Evolutionary conservation across 306 rosid genomes (phyloP).

Genomic region (Quillaja saponaria): DNA sequence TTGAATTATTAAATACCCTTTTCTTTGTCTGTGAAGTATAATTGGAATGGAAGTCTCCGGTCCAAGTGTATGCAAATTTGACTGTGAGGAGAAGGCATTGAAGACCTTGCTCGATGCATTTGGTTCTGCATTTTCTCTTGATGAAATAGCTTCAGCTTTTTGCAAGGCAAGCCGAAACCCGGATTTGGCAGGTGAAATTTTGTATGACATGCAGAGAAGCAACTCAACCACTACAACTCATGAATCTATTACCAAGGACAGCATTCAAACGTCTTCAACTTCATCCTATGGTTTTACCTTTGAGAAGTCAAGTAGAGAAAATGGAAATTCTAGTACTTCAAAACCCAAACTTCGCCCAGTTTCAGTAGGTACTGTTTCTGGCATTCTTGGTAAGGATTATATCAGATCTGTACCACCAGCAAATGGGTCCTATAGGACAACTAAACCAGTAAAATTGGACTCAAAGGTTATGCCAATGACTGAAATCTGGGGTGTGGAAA

Average conservation of each 20-base stretch:
- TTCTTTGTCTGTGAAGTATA: slow-evolving; percentile 5
- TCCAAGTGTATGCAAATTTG: slow-evolving; percentile 25
- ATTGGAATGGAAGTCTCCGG: slow-evolving; percentile 55
- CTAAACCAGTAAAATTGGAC: slow-evolving; percentile 59
- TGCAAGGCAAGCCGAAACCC: slow-evolving; percentile 62
- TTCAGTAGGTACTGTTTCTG: slow-evolving; percentile 69
- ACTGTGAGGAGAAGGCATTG: slow-evolving; percentile 57
- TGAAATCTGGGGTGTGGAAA: slow-evolving; percentile 47
- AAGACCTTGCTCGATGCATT: slow-evolving; percentile 66
- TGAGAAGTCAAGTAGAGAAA: slow-evolving; percentile 37
- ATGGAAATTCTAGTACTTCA: slow-evolving; percentile 26
- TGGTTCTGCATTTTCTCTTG: slow-evolving; percentile 57
- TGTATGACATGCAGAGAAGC: slow-evolving; percentile 50
- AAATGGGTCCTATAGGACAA: slow-evolving; percentile 33
- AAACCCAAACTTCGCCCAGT: slow-evolving; percentile 50
- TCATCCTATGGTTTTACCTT: slow-evolving; percentile 33
- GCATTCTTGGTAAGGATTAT: slow-evolving; percentile 57
- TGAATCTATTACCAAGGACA: slow-evolving; percentile 32
- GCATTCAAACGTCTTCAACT: slow-evolving; percentile 30
- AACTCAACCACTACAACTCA: slow-evolving; percentile 30
- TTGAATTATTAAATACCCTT: background rate
- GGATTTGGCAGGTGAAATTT: slow-evolving; percentile 58
- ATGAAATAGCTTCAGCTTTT: slow-evolving; percentile 79
- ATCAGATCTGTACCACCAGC: slow-evolving; percentile 34
- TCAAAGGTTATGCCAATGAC: slow-evolving; percentile 45